Evolutionary conservation across 306 rosid species (phyloP).

Genomic region (Pyrus communis): DNA sequence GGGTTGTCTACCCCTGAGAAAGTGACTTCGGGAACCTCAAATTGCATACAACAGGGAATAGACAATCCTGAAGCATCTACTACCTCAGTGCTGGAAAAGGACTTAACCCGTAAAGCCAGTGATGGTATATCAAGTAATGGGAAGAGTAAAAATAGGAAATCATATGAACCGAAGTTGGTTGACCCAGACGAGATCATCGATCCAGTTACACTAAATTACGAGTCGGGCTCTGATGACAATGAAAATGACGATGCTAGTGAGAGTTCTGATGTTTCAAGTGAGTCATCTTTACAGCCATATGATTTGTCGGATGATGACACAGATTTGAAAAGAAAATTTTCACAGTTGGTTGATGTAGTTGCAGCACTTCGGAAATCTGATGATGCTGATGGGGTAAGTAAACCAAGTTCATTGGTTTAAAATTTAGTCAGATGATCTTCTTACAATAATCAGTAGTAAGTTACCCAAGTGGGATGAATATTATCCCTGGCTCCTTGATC

Average conservation of each 20-base stretch:
- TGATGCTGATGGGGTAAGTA: slow-evolving; percentile 88
- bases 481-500: background rate
- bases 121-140: slow-evolving; percentile 18
- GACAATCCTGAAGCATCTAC: slow-evolving; percentile 23
- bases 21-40: slow-evolving; percentile 13
- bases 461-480: background rate
- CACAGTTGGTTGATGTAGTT: slow-evolving; percentile 80
- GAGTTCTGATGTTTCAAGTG: slow-evolving; percentile 58
- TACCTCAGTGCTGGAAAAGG: slow-evolving; percentile 26
- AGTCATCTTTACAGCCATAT: slow-evolving; percentile 83
- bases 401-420: slow-evolving; percentile 12
- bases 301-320: slow-evolving; percentile 83
- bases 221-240: slow-evolving; percentile 41
- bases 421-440: background rate
- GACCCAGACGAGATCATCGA: slow-evolving; percentile 95
- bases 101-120: slow-evolving; percentile 20
- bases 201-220: slow-evolving; percentile 59
- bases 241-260: slow-evolving; percentile 63
- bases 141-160: slow-evolving; percentile 44
- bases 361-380: slow-evolving; percentile 82
- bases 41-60: slow-evolving; percentile 10
- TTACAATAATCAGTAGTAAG: background rate
- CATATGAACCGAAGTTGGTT: slow-evolving; percentile 43
- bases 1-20: slow-evolving; percentile 43
- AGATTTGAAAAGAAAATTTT: slow-evolving; percentile 65